phyloP scores from a whole-genome alignment of 2,329 filamentous ascomycete species.

The Clonostachys sp. region DNA sequence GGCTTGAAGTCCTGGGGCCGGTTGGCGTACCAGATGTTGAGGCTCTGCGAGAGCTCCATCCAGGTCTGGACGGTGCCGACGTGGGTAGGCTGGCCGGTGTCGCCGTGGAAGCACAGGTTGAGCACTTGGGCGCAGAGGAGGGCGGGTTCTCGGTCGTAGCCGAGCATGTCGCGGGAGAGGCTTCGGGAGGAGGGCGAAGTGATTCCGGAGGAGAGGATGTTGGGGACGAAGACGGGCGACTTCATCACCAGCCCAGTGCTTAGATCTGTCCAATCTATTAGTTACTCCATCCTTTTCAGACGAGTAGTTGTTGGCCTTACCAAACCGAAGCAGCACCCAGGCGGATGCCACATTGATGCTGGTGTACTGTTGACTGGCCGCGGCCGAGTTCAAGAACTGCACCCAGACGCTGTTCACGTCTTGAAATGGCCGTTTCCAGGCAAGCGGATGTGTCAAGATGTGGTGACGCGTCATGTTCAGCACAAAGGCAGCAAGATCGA shows the following conservation, averaged over 20 bases:
- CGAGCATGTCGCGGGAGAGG: conserved; percentile 10
- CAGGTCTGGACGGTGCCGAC: conserved; percentile 14
- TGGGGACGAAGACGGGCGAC: conserved; percentile 14
- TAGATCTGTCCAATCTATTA: conserved; percentile 11
- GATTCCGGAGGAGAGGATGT: conserved; percentile 8
- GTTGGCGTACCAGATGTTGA: conserved; percentile 22
- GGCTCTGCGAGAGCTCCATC: conserved; percentile 20
- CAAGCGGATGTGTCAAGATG: neutral
- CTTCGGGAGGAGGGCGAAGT: conserved; percentile 9
- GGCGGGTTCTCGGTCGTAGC: conserved; percentile 16
- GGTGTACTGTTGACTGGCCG: neutral
- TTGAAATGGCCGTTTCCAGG: neutral
- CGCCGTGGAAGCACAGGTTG: conserved; percentile 17
- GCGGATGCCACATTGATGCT: conserved; percentile 6
- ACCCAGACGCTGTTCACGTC: neutral
- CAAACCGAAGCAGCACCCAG: conserved; percentile 17
- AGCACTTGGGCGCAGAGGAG: conserved; percentile 25
- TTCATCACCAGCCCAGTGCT: conserved; percentile 17
- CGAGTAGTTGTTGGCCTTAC: conserved; percentile 7
- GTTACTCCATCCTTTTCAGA: neutral
- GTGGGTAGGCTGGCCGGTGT: neutral
- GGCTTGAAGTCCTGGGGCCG: conserved; percentile 23
- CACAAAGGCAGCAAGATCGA: too few relatives aligned
- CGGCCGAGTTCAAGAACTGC: neutral
- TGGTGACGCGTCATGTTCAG: too few relatives aligned